Conservation (phyloP, 768 basidiomycete genomes). For the Wakefieldia striispora region DNA sequence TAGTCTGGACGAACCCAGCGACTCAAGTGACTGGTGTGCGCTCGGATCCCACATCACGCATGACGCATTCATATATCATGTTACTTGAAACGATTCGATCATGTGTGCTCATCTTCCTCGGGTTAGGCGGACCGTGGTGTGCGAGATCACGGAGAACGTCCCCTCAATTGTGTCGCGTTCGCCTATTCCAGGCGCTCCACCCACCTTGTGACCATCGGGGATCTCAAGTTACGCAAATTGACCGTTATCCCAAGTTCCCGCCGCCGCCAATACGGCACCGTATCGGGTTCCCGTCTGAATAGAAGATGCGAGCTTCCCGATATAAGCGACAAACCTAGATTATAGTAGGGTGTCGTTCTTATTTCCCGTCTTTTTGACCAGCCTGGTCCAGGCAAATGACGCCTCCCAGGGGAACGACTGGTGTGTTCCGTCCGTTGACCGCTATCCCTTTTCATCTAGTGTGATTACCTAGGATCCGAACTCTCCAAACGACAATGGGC, state of each 20-base stretch:
- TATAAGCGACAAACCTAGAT: slow-evolving; percentile 11
- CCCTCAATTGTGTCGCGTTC: background rate
- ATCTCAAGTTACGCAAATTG: background rate
- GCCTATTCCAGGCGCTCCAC: slow-evolving; percentile 4
- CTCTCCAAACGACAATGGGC: slow-evolving; percentile 46
- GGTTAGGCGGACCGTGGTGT: no score
- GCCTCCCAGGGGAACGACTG: slow-evolving; percentile 41
- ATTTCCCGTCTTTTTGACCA: slow-evolving; percentile 2
- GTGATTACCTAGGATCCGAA: slow-evolving; percentile 31
- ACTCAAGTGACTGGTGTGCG: no score
- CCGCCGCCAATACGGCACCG: background rate
- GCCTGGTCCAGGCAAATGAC: slow-evolving; percentile 28
- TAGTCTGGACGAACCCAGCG: no score
- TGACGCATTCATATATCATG: no score
- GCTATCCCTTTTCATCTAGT: background rate
- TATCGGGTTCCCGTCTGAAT: no score
- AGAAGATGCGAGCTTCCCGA: background rate
- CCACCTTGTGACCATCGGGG: background rate
- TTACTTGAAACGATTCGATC: no score
- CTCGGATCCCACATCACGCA: no score
- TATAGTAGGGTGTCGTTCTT: slow-evolving; percentile 2
- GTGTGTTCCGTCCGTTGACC: slow-evolving; percentile 22
- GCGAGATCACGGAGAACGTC: no score
- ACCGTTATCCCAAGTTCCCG: background rate
- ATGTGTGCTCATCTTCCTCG: no score